A percentile compares a stretch with the other conserved stretches of the same genome.
Evolutionary conservation across 2,329 filamentous ascomycete genomes (phyloP).

Genomic region (Stachybotrys echinatus): DNA sequence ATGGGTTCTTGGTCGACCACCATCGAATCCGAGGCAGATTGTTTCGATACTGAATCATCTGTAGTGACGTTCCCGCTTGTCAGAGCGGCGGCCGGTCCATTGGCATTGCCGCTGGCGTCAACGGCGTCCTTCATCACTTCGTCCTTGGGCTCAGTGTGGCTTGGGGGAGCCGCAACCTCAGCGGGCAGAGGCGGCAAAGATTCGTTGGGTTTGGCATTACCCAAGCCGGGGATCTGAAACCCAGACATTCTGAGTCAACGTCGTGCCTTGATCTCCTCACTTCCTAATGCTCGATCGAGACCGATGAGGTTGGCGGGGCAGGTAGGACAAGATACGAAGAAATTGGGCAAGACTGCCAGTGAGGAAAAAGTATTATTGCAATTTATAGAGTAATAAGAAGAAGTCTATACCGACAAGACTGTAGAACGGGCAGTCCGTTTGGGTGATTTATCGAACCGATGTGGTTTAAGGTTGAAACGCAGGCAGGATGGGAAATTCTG

Average conservation of each 20-base stretch:
- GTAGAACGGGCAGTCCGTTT: not conserved
- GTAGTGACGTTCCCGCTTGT: not conserved
- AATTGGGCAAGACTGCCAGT: no score
- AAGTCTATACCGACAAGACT: no score
- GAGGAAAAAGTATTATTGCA: no score
- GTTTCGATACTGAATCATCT: slow-evolving; percentile 3
- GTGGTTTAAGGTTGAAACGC: not conserved
- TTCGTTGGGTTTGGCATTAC: slow-evolving; percentile 37
- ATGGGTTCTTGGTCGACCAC: slow-evolving; percentile 27
- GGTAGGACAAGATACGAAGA: no score
- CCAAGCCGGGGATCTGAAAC: slow-evolving; percentile 38
- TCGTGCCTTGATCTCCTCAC: not conserved
- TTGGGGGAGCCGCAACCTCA: slow-evolving; percentile 23
- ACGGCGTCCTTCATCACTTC: slow-evolving; percentile 2
- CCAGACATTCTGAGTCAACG: slow-evolving; percentile 31
- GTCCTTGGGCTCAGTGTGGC: slow-evolving; percentile 14
- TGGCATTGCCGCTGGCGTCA: not conserved
- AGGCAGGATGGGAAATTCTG: not conserved
- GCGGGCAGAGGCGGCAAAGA: slow-evolving; percentile 30
- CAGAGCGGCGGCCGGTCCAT: slow-evolving; percentile 3
- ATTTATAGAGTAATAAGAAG: no score
- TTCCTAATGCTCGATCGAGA: not conserved
- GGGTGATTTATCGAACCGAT: not conserved
- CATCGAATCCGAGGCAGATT: slow-evolving; percentile 28
- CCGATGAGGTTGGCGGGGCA: not conserved